Evolutionary conservation across 2,329 filamentous ascomycete genomes (phyloP).

Genomic region (Calonectria hawksworthii): DNA sequence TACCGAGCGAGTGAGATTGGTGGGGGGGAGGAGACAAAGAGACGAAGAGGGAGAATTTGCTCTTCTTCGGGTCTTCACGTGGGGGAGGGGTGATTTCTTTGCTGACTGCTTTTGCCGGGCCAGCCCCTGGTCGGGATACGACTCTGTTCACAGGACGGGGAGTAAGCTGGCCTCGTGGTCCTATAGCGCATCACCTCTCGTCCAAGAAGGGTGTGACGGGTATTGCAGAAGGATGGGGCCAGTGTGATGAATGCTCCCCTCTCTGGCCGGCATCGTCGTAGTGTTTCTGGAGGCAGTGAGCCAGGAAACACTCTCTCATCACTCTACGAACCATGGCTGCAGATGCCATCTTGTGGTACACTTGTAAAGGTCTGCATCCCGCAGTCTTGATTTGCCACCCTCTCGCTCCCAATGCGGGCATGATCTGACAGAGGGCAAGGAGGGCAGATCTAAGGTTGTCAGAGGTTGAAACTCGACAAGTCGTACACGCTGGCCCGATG

Average conservation of each 20-base stretch:
- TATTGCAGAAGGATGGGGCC: slow-evolving; percentile 5
- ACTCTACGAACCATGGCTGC: neutral
- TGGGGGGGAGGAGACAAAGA: neutral
- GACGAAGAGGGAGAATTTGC: neutral
- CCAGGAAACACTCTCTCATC: neutral
- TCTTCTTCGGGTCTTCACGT: slow-evolving; percentile 1
- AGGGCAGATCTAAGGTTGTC: slow-evolving; percentile 13
- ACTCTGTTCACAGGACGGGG: slow-evolving; percentile 23
- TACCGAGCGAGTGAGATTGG: neutral
- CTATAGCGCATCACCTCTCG: neutral
- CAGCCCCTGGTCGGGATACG: slow-evolving; percentile 31
- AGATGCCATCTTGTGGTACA: neutral
- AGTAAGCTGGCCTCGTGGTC: slow-evolving; percentile 16
- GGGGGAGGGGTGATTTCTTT: slow-evolving; percentile 6
- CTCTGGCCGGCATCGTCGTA: neutral
- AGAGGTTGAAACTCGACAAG: slow-evolving; percentile 1
- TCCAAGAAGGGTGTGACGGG: slow-evolving; percentile 3
- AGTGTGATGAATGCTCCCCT: neutral
- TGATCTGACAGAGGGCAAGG: slow-evolving; percentile 17
- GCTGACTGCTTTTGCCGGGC: slow-evolving; percentile 21
- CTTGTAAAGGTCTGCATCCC: neutral
- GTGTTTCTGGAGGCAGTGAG: slow-evolving; percentile 5
- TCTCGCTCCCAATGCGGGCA: neutral
- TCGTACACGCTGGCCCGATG: neutral
- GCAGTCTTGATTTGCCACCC: neutral